Conservation (phyloP, 1,284 basidiomycete genomes). For the Nidula niveotomentosa region DNA sequence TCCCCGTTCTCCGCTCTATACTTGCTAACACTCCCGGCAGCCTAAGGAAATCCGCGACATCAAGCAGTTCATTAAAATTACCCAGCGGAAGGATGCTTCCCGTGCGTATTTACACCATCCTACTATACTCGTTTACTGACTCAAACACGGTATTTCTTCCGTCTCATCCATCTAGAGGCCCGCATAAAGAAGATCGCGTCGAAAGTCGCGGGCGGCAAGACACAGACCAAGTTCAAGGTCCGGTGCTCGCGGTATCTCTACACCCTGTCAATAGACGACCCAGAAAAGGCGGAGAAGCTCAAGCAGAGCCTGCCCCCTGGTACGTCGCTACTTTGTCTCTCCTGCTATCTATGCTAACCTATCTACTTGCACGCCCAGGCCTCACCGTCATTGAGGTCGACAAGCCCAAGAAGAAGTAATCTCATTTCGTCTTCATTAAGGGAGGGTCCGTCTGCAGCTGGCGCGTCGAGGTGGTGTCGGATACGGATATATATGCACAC, state of each 20-base stretch:
- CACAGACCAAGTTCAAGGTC: conserved; percentile 98
- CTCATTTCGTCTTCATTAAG: neutral
- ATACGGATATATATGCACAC: no score
- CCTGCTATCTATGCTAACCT: neutral
- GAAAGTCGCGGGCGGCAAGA: conserved; percentile 69
- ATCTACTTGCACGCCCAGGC: conserved; percentile 35
- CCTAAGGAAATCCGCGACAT: conserved; percentile 99
- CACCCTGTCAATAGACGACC: conserved; percentile 94
- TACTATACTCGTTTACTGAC: no score
- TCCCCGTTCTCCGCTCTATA: neutral
- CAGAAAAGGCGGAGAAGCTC: conserved; percentile 99
- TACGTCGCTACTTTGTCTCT: conserved; percentile 36
- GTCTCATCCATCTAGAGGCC: conserved; percentile 59
- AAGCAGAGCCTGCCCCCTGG: conserved; percentile 95
- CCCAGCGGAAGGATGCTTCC: conserved; percentile 85
- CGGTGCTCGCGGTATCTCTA: conserved; percentile 98
- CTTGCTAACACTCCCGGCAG: conserved; percentile 39
- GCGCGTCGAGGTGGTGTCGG: no score
- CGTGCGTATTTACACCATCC: conserved; percentile 35
- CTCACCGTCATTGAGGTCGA: conserved; percentile 65
- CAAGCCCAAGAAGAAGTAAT: conserved; percentile 72
- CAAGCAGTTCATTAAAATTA: conserved; percentile 98
- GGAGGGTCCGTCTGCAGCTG: neutral
- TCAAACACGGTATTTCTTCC: neutral
- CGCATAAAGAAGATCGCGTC: conserved; percentile 94